Percentiles rank a stretch among this genome's conserved stretches.
These are phyloP conservation scores for Alopecurus myosuroides DNA, from an alignment of 176 grass and related monocot genomes.

Conservation along the genomic window DNA sequence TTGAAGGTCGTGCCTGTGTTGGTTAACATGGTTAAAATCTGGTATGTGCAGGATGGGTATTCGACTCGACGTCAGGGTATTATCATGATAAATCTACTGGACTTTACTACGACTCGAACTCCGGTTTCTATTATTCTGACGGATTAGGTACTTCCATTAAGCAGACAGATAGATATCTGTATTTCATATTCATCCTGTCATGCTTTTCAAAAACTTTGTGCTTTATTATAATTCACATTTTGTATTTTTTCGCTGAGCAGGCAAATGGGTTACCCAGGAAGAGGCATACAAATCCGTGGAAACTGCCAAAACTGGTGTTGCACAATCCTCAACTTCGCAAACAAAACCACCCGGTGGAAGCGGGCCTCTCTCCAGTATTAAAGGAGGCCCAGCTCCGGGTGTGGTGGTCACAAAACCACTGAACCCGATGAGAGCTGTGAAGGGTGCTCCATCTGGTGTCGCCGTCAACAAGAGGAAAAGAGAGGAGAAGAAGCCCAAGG, in stretches of 20 bases:
- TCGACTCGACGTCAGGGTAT: conserved; percentile 62
- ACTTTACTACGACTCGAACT: conserved; percentile 71
- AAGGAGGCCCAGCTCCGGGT: conserved; percentile 67
- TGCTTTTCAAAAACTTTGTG: background rate
- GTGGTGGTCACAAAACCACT: conserved; percentile 52
- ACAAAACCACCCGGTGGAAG: conserved; percentile 7
- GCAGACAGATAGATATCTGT: background rate
- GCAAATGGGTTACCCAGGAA: conserved; percentile 79
- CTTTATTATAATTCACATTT: background rate
- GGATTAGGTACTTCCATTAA: conserved; percentile 49
- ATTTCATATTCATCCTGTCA: background rate
- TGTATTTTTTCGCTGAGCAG: conserved; percentile 22
- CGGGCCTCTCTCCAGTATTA: conserved; percentile 1
- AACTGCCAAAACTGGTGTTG: conserved; percentile 19
- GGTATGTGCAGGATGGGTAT: conserved; percentile 58
- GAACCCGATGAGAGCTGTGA: conserved; percentile 63
- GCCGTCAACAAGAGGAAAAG: conserved; percentile 76
- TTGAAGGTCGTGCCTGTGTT: background rate
- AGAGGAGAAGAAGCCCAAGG: conserved; percentile 59
- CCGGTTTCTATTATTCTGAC: conserved; percentile 78
- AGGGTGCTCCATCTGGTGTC: conserved; percentile 48
- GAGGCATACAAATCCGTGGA: conserved; percentile 60
- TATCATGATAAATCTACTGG: conserved; percentile 65
- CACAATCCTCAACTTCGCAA: conserved; percentile 45
- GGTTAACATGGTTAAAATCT: conserved; percentile 22